A percentile compares a stretch with the other conserved stretches of the same genome.
Conservation (phyloP, 2,329 filamentous ascomycete genomes). For the Lachnellula arida region DNA sequence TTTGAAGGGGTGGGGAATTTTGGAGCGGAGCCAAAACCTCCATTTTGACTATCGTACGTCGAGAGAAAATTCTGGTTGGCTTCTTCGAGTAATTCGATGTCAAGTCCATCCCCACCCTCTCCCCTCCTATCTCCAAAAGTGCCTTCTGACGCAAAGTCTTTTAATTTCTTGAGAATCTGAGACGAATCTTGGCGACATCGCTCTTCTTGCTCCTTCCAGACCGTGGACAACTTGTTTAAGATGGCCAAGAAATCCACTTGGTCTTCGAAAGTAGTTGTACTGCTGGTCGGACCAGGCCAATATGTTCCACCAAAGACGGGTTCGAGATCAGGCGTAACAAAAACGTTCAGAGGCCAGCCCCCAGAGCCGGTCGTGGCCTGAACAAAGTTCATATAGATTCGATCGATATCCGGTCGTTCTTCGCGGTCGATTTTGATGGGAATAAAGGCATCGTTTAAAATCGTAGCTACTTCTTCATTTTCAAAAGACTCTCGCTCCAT, state of each 20-base stretch:
- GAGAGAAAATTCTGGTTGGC: slow-evolving; percentile 75
- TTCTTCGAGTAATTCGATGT: slow-evolving; percentile 88
- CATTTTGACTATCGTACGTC: slow-evolving; percentile 74
- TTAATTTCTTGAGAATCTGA: slow-evolving; percentile 74
- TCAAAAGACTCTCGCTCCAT: slow-evolving; percentile 92
- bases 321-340: slow-evolving; percentile 86
- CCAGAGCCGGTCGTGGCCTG: slow-evolving; percentile 86
- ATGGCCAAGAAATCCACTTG: slow-evolving; percentile 80
- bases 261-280: slow-evolving; percentile 41
- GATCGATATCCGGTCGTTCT: slow-evolving; percentile 88
- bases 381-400: slow-evolving; percentile 97
- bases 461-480: slow-evolving; percentile 70
- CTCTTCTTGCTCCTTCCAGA: slow-evolving; percentile 81
- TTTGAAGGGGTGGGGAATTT: slow-evolving; percentile 91
- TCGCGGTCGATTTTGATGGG: slow-evolving; percentile 92
- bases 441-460: slow-evolving; percentile 84
- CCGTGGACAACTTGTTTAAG: slow-evolving; percentile 66
- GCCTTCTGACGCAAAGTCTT: slow-evolving; percentile 85
- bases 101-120: slow-evolving; percentile 62
- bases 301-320: slow-evolving; percentile 96
- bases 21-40: slow-evolving; percentile 74
- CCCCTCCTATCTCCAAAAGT: slow-evolving; percentile 48
- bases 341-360: slow-evolving; percentile 96
- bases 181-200: slow-evolving; percentile 78
- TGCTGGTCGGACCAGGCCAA: slow-evolving; percentile 59